Evolutionary conservation across 176 grass and related monocot species (phyloP).

Genomic region (Lolium multiflorum): DNA sequence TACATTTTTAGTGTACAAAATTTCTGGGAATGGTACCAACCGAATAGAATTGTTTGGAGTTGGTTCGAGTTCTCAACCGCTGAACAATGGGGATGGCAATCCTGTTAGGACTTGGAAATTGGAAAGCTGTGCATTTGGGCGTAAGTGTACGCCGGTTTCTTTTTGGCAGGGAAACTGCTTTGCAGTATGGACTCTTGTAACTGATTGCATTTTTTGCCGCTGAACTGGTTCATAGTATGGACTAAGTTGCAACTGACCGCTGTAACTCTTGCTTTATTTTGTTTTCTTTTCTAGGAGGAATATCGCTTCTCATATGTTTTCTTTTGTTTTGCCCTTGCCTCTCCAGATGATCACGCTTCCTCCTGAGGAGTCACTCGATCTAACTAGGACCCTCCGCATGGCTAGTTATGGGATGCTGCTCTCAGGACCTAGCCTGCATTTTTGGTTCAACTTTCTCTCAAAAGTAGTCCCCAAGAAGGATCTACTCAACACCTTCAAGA

Average conservation of each 20-base stretch:
- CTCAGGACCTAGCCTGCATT: constrained; percentile 81
- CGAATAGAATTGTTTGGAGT: neutral
- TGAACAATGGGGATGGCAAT: neutral
- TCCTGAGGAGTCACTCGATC: constrained; percentile 59
- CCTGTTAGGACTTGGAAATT: neutral
- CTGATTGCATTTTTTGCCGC: neutral
- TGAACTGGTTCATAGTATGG: neutral
- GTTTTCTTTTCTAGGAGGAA: neutral
- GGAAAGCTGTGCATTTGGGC: neutral
- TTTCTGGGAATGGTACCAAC: neutral
- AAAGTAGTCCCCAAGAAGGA: constrained; percentile 84
- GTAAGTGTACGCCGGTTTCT: neutral
- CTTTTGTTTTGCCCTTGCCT: constrained; percentile 38
- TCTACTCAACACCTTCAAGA: constrained; percentile 85
- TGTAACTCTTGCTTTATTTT: neutral
- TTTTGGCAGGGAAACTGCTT: neutral
- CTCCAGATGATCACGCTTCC: constrained; percentile 72
- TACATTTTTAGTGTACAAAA: neutral
- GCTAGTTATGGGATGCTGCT: constrained; percentile 80
- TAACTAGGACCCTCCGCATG: constrained; percentile 83
- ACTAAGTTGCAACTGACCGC: neutral
- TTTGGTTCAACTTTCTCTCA: constrained; percentile 96
- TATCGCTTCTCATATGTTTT: constrained; percentile 34
- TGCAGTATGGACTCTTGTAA: neutral
- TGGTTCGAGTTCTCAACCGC: constrained; percentile 4